phyloP scores from a whole-genome alignment of 2,329 filamentous ascomycete species.

The Sclerotiophoma versabilis region DNA sequence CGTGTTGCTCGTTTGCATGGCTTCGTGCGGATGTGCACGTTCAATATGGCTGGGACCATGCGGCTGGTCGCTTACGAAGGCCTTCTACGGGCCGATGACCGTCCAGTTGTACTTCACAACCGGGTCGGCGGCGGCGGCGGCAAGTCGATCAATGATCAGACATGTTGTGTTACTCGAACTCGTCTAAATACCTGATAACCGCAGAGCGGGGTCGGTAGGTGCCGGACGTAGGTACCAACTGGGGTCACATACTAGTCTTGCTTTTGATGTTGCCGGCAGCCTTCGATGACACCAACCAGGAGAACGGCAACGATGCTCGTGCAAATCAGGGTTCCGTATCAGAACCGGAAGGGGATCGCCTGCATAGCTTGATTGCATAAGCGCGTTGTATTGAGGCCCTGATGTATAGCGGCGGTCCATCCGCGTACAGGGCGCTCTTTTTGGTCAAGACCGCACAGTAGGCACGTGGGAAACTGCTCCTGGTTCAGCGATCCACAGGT shows the following conservation, averaged over 20 bases:
- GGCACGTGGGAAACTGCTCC: neutral
- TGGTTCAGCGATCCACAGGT: neutral
- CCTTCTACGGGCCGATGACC: constrained; percentile 2
- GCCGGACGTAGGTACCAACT: neutral
- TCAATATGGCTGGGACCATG: neutral
- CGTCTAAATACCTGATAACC: neutral
- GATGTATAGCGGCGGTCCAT: neutral
- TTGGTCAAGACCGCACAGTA: neutral
- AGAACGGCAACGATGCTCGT: neutral
- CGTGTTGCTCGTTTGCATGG: neutral
- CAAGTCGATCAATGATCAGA: neutral
- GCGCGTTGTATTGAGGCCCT: neutral
- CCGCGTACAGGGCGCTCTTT: neutral
- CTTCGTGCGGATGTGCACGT: neutral
- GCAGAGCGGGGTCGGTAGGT: neutral
- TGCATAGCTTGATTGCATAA: neutral
- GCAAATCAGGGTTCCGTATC: neutral
- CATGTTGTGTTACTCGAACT: neutral
- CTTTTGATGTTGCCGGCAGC: neutral
- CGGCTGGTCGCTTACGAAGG: neutral
- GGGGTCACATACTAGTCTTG: neutral
- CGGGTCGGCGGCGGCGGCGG: neutral
- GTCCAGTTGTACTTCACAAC: neutral
- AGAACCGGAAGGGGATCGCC: neutral
- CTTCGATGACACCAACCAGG: neutral